A percentile compares a stretch with the other conserved stretches of the same genome.
Evolutionary conservation across 1,139 yeast species (phyloP).

Genomic region (Diutina ranongensis): DNA sequence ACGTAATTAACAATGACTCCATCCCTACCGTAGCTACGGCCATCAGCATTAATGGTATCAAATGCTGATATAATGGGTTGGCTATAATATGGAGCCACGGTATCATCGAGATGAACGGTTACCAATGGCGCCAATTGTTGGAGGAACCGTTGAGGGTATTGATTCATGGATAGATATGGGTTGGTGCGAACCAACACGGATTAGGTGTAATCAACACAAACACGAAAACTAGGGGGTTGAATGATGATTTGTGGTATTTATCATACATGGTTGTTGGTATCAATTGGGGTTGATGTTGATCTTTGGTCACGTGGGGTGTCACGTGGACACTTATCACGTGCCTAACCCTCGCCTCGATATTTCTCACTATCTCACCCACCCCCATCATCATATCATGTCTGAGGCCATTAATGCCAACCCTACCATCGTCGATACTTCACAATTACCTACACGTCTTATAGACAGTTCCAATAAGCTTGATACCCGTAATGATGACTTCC

Average conservation of each 20-base stretch:
- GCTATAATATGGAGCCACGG: not conserved
- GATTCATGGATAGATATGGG: conserved; percentile 1
- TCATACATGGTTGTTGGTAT: too few species aligned
- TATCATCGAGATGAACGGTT: not conserved
- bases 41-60: not conserved
- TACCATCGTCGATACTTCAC: conserved; percentile 61
- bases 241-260: not conserved
- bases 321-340: too few species aligned
- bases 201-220: not conserved
- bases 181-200: not conserved
- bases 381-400: conserved; percentile 23
- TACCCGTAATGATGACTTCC: conserved; percentile 13
- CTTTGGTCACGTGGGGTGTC: too few species aligned
- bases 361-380: not conserved
- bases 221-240: not conserved
- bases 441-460: conserved; percentile 56
- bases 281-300: too few species aligned
- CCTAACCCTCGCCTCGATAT: not conserved
- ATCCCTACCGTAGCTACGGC: not conserved
- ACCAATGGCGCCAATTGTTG: conserved; percentile 6
- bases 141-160: not conserved
- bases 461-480: conserved; percentile 12
- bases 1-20: not conserved
- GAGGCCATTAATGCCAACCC: conserved; percentile 94
- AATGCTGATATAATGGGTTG: not conserved